Conservation (phyloP, 257 asterid species). For the Hygrophila difformis region DNA sequence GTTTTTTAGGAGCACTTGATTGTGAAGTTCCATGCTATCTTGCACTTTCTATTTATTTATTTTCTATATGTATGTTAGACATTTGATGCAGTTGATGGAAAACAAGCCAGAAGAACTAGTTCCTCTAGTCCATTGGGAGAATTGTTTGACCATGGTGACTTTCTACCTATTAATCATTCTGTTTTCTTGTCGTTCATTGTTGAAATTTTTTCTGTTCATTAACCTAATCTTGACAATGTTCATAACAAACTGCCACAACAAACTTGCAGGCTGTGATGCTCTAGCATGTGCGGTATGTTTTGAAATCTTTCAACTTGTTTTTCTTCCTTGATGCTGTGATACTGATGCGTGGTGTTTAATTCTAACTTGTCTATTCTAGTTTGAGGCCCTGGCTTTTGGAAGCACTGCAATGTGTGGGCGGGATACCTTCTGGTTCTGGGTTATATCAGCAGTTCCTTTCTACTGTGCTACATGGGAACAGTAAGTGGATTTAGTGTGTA, state of each 20-base stretch:
- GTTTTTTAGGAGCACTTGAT: too few relatives aligned
- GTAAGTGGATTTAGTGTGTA: constrained; percentile 34
- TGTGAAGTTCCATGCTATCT: too few relatives aligned
- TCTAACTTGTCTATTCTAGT: constrained; percentile 29
- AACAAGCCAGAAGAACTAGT: constrained; percentile 94
- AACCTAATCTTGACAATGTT: constrained; percentile 12
- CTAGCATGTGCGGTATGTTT: constrained; percentile 91
- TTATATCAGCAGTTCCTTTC: constrained; percentile 79
- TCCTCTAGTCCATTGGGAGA: constrained; percentile 95
- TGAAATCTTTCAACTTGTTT: constrained; percentile 10
- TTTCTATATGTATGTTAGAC: constrained; percentile 35
- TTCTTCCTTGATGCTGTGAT: constrained; percentile 7
- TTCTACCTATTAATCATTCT: constrained; percentile 1
- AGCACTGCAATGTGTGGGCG: constrained; percentile 88
- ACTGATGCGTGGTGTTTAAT: constrained; percentile 12
- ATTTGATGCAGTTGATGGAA: constrained; percentile 96
- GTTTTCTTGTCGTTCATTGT: constrained; percentile 4
- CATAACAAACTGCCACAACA: constrained; percentile 11
- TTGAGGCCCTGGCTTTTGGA: constrained; percentile 85
- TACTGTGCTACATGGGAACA: constrained; percentile 88
- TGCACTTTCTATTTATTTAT: not conserved
- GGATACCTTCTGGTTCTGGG: constrained; percentile 79
- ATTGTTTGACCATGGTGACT: constrained; percentile 81
- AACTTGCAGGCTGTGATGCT: constrained; percentile 85
- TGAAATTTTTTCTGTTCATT: constrained; percentile 12